A percentile compares a stretch with the other conserved stretches of the same genome.
Conservation (phyloP, 768 basidiomycete species). For the Phanerodontia chrysosporium region DNA sequence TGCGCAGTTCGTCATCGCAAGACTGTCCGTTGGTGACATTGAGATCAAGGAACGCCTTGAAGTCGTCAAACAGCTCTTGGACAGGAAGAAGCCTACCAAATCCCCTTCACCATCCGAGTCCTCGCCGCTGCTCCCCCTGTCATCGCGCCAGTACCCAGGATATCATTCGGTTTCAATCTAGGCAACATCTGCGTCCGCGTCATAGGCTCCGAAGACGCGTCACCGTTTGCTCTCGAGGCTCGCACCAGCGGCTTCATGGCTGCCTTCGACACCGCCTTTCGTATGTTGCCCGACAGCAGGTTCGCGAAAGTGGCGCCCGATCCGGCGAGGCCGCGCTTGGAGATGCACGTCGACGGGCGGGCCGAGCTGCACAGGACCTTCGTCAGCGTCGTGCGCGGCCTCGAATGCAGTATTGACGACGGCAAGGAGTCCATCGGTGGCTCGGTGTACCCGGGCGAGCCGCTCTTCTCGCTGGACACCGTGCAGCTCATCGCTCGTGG, state of each 20-base stretch:
- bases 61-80: slow-evolving; percentile 40
- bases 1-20: slow-evolving; percentile 47
- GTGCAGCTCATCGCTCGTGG: slow-evolving; percentile 45
- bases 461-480: slow-evolving; percentile 54
- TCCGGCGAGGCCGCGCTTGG: slow-evolving; percentile 39
- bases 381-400: slow-evolving; percentile 36
- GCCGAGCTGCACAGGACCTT: slow-evolving; percentile 49
- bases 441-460: slow-evolving; percentile 18
- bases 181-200: slow-evolving; percentile 49
- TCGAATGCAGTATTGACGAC: neutral
- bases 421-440: neutral
- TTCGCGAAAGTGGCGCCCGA: slow-evolving; percentile 15
- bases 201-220: slow-evolving; percentile 36
- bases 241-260: slow-evolving; percentile 49
- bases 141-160: slow-evolving; percentile 43
- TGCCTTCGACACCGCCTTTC: slow-evolving; percentile 40
- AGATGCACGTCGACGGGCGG: slow-evolving; percentile 39
- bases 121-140: slow-evolving; percentile 22
- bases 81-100: slow-evolving; percentile 19
- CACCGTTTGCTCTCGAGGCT: slow-evolving; percentile 51
- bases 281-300: slow-evolving; percentile 20
- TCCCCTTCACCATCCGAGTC: slow-evolving; percentile 12
- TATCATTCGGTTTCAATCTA: slow-evolving; percentile 43
- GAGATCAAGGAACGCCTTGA: slow-evolving; percentile 53
- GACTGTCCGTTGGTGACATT: slow-evolving; percentile 30